A percentile compares a stretch with the other conserved stretches of the same genome.
Evolutionary conservation across 2,329 filamentous ascomycete species (phyloP).

Genomic region (Chrysoporthe deuterocubensis): DNA sequence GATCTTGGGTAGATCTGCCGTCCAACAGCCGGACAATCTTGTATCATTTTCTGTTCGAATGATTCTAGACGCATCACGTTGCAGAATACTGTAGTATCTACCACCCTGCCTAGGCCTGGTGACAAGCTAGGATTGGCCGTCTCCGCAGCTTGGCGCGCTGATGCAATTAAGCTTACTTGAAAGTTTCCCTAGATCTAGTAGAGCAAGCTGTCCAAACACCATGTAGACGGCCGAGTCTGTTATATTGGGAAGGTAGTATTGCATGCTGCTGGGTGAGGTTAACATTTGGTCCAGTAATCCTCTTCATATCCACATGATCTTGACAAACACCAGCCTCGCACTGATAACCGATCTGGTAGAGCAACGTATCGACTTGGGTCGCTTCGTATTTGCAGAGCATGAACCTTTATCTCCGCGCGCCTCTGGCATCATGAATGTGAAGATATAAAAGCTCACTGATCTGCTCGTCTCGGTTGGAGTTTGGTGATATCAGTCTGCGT

Average conservation of each 20-base stretch:
- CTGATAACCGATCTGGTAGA: neutral
- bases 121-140: neutral
- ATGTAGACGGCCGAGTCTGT: neutral
- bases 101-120: neutral
- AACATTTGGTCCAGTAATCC: conserved; percentile 4
- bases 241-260: conserved; percentile 24
- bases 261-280: conserved; percentile 4
- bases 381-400: neutral
- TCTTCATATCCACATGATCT: neutral
- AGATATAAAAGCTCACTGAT: conserved; percentile 3
- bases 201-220: neutral
- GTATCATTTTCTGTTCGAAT: neutral
- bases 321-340: neutral
- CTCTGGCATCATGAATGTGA: conserved; percentile 6
- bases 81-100: neutral
- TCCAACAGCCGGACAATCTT: neutral
- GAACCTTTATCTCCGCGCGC: neutral
- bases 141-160: neutral
- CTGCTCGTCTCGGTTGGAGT: neutral
- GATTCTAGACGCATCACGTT: conserved; percentile 5
- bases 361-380: neutral
- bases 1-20: neutral
- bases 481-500: neutral
- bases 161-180: conserved; percentile 18
- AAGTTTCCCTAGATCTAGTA: conserved; percentile 3